A percentile compares a stretch with the other conserved stretches of the same genome.
phyloP scores from a whole-genome alignment of 306 rosid genomes.

The Rubus parviflorus region DNA sequence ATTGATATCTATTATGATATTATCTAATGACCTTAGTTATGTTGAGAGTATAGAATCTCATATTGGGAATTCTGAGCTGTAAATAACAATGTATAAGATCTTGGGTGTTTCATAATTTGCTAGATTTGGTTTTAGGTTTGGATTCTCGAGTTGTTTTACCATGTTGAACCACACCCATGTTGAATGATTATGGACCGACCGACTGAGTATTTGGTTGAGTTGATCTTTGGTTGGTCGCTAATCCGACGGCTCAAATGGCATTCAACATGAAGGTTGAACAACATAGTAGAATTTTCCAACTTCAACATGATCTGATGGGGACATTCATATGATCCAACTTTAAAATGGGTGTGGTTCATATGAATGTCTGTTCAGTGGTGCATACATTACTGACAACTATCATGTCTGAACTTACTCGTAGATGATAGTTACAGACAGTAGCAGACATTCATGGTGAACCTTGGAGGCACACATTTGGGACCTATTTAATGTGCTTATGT shows the following conservation, averaged over 20 bases:
- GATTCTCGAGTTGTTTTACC: not conserved
- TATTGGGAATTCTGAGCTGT: not conserved
- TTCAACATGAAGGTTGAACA: not conserved
- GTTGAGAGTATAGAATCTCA: too few species aligned
- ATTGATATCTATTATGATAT: not conserved
- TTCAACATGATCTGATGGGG: too few species aligned
- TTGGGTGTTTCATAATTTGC: not conserved
- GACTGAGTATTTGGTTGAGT: not conserved
- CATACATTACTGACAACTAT: too few species aligned
- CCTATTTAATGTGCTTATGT: not conserved
- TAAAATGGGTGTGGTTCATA: too few species aligned
- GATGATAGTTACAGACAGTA: not conserved
- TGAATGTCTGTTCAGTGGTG: too few species aligned
- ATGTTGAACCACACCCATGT: not conserved
- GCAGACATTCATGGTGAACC: not conserved
- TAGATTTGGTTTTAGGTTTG: not conserved
- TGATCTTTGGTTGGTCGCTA: not conserved
- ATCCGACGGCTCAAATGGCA: not conserved
- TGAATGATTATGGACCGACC: not conserved
- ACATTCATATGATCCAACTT: too few species aligned
- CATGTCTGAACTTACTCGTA: not conserved
- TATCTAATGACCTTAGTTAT: not conserved
- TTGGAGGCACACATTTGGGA: not conserved
- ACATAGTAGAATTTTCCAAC: not conserved
- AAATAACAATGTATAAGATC: too few species aligned